Evolutionary conservation across 768 basidiomycete genomes (phyloP).

Genomic region (Boletus reticuloceps): DNA sequence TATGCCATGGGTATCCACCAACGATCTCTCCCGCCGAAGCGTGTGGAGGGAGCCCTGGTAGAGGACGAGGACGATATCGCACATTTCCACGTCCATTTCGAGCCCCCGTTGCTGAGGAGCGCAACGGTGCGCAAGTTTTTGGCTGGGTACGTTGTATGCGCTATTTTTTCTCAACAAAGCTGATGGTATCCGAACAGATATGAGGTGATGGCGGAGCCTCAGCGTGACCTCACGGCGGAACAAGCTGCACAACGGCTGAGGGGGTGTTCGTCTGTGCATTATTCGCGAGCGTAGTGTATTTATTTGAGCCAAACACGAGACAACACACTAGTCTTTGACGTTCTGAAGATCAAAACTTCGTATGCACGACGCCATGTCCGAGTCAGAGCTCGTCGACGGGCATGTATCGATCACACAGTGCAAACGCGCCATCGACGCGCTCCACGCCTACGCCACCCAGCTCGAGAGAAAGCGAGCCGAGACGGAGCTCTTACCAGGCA

Average conservation of each 20-base stretch:
- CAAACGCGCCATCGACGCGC: constrained; percentile 73
- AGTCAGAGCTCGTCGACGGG: constrained; percentile 59
- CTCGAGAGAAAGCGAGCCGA: constrained; percentile 63
- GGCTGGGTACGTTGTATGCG: constrained; percentile 61
- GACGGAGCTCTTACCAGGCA: constrained; percentile 69
- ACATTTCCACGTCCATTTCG: constrained; percentile 86
- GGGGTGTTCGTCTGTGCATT: constrained; percentile 57
- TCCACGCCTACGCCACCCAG: constrained; percentile 69
- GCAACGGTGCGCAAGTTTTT: constrained; percentile 85
- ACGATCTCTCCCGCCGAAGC: constrained; percentile 52
- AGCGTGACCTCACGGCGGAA: constrained; percentile 87
- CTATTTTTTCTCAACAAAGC: background rate
- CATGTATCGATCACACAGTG: constrained; percentile 73
- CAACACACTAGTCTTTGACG: constrained; percentile 5
- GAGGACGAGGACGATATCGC: constrained; percentile 54
- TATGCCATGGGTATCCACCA: constrained; percentile 97
- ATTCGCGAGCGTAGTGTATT: constrained; percentile 23
- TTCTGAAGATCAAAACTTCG: background rate
- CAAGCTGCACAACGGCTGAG: constrained; percentile 73
- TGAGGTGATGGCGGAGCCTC: constrained; percentile 88
- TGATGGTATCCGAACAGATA: constrained; percentile 46
- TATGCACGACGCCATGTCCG: constrained; percentile 35
- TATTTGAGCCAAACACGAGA: constrained; percentile 11
- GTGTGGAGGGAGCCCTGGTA: constrained; percentile 22
- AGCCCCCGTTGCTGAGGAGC: constrained; percentile 80